phyloP scores from a whole-genome alignment of 2,329 filamentous ascomycete genomes.

The Cadophora sp. region DNA sequence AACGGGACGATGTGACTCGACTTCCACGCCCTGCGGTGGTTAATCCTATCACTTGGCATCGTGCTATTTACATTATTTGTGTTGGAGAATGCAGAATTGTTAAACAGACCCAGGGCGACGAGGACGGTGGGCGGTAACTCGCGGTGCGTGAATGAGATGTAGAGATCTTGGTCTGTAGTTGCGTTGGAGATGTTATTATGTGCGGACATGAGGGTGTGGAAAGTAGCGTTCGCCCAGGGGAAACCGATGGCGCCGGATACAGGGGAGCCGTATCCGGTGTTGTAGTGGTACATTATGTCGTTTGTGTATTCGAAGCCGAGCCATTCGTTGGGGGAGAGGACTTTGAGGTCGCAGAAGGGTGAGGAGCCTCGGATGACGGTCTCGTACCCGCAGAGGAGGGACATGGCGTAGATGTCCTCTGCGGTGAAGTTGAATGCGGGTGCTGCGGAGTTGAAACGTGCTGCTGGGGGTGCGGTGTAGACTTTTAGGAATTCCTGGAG shows the following conservation, averaged over 20 bases:
- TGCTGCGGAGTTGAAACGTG: constrained; percentile 53
- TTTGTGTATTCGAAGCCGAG: constrained; percentile 57
- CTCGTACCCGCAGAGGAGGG: constrained; percentile 58
- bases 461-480: constrained; percentile 58
- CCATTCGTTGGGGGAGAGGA: constrained; percentile 56
- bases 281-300: constrained; percentile 57
- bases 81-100: constrained; percentile 57
- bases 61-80: constrained; percentile 55
- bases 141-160: constrained; percentile 61
- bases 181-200: constrained; percentile 45
- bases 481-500: constrained; percentile 48
- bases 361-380: constrained; percentile 56
- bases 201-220: constrained; percentile 46
- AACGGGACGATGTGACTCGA: constrained; percentile 60
- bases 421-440: constrained; percentile 60
- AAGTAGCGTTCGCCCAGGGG: constrained; percentile 60
- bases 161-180: constrained; percentile 53
- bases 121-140: constrained; percentile 60
- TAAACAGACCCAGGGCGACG: constrained; percentile 61
- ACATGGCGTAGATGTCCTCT: constrained; percentile 58
- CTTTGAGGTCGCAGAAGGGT: constrained; percentile 53
- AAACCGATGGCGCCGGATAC: constrained; percentile 55
- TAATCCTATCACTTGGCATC: constrained; percentile 56
- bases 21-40: constrained; percentile 57
- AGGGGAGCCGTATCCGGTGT: constrained; percentile 58